A percentile compares a stretch with the other conserved stretches of the same genome.
phyloP scores from a whole-genome alignment of 2,329 filamentous ascomycete genomes.

The Cladophialophora carrionii region DNA sequence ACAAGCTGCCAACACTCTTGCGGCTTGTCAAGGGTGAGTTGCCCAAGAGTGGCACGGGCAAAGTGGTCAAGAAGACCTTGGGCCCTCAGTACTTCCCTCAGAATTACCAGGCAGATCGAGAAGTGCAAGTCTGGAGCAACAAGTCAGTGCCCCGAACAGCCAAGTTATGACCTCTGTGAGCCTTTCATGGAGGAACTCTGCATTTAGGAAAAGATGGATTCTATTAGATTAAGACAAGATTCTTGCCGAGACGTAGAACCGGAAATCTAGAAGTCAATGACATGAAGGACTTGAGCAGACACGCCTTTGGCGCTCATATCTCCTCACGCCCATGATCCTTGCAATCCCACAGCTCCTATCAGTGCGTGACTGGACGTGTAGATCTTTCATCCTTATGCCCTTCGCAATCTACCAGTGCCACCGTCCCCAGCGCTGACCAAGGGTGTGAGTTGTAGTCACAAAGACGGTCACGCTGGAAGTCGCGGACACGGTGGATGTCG shows the following conservation, averaged over 20 bases:
- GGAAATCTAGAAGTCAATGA: constrained; percentile 6
- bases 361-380: background rate
- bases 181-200: background rate
- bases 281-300: background rate
- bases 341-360: background rate
- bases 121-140: constrained; percentile 42
- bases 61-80: constrained; percentile 56
- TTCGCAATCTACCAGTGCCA: constrained; percentile 18
- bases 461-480: constrained; percentile 16
- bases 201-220: constrained; percentile 10
- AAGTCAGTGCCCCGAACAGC: constrained; percentile 17
- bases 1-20: constrained; percentile 56
- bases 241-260: background rate
- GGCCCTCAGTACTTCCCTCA: constrained; percentile 47
- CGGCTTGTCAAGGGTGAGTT: constrained; percentile 51
- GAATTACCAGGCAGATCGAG: constrained; percentile 39
- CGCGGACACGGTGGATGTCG: constrained; percentile 15
- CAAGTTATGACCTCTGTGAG: constrained; percentile 30
- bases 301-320: background rate
- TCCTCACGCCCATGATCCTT: background rate
- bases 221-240: constrained; percentile 11
- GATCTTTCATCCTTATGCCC: background rate
- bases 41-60: constrained; percentile 55
- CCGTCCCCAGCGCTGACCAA: constrained; percentile 21
- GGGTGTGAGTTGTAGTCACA: constrained; percentile 14